phyloP scores from a whole-genome alignment of 2,329 filamentous ascomycete genomes.

The Paecilomyces sp. region DNA sequence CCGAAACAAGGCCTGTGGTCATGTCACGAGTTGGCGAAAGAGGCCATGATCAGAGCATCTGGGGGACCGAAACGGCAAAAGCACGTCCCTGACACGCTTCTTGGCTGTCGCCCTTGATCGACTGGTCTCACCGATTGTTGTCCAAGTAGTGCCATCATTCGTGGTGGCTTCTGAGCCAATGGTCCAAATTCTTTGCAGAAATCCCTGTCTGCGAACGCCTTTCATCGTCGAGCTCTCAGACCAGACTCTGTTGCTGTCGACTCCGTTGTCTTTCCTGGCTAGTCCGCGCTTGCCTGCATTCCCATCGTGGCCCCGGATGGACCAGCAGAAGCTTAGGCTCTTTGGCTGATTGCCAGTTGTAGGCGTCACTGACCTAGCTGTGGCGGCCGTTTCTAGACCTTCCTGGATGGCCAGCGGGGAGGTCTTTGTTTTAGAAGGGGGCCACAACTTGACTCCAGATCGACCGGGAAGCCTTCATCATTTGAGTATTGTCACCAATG shows the following conservation, averaged over 20 bases:
- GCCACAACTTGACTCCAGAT: background rate
- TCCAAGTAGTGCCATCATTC: background rate
- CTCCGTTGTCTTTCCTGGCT: background rate
- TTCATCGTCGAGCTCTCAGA: background rate
- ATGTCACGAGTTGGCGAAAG: slow-evolving; percentile 1
- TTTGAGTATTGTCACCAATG: background rate
- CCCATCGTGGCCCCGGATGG: background rate
- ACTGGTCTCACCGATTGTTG: background rate
- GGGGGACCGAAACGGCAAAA: background rate
- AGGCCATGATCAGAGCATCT: background rate
- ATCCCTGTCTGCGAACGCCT: background rate
- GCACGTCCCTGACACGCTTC: background rate
- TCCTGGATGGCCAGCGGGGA: background rate
- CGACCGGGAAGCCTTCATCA: background rate
- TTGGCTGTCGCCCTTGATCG: background rate
- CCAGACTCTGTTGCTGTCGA: too few relatives aligned
- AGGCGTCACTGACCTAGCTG: background rate
- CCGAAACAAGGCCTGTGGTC: background rate
- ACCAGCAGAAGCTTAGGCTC: background rate
- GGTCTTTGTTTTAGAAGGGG: background rate
- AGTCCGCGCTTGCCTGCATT: background rate
- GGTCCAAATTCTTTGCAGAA: background rate
- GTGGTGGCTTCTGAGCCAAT: background rate
- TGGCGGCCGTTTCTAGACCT: background rate
- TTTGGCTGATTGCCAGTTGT: background rate